A percentile compares a stretch with the other conserved stretches of the same genome.
phyloP scores from a whole-genome alignment of 2,329 filamentous ascomycete species.

The Calonectria hongkongensis region DNA sequence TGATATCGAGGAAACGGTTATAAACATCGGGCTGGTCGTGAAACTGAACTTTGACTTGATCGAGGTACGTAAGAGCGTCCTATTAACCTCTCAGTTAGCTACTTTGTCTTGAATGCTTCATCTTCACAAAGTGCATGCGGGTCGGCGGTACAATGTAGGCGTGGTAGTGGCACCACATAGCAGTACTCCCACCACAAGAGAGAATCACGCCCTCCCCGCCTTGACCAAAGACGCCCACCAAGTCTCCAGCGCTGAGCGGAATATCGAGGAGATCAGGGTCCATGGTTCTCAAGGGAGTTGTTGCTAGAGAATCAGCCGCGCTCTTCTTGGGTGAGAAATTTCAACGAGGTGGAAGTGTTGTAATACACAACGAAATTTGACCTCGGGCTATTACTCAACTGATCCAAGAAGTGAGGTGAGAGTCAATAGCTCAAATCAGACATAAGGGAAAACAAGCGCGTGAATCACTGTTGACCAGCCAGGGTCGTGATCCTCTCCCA shows the following conservation, averaged over 20 bases:
- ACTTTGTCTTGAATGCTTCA: neutral
- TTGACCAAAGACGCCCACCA: constrained; percentile 50
- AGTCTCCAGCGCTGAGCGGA: constrained; percentile 41
- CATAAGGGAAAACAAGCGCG: constrained; percentile 35
- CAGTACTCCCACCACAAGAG: constrained; percentile 44
- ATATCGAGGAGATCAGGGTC: constrained; percentile 37
- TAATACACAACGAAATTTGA: constrained; percentile 7
- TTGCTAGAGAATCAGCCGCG: neutral
- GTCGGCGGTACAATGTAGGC: constrained; percentile 52
- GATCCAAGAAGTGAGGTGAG: constrained; percentile 22
- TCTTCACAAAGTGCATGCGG: constrained; percentile 5
- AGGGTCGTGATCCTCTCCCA: constrained; percentile 40
- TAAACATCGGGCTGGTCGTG: constrained; percentile 98
- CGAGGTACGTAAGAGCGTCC: constrained; percentile 93
- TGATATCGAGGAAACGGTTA: constrained; percentile 97
- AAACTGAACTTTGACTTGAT: constrained; percentile 99
- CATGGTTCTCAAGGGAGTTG: constrained; percentile 34
- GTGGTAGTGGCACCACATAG: constrained; percentile 50
- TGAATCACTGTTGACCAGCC: constrained; percentile 39
- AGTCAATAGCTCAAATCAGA: constrained; percentile 20
- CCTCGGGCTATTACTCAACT: neutral
- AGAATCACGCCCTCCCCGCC: constrained; percentile 50
- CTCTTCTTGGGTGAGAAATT: neutral
- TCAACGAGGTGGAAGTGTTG: constrained; percentile 14
- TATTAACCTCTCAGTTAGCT: constrained; percentile 55